Evolutionary conservation across 306 rosid genomes (phyloP).

Genomic region (Castanea sativa): DNA sequence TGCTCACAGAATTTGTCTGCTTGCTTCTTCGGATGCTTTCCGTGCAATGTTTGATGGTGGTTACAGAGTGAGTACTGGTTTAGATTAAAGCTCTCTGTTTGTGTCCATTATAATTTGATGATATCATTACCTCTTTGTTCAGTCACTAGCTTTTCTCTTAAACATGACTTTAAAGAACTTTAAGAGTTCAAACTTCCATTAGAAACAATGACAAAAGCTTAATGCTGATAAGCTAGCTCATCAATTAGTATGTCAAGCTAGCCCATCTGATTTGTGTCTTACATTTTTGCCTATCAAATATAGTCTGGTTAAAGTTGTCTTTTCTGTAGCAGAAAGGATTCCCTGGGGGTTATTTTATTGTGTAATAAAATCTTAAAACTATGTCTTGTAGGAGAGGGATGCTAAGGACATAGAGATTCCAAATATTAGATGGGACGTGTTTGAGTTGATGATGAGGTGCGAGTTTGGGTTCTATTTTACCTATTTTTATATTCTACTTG

Average conservation of each 20-base stretch:
- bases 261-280: background rate
- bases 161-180: too few relatives aligned
- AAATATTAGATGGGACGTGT: constrained; percentile 97
- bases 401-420: constrained; percentile 98
- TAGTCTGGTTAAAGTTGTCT: background rate
- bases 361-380: constrained; percentile 9
- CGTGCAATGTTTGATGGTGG: constrained; percentile 99
- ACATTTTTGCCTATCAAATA: background rate
- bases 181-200: too few relatives aligned
- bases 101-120: background rate
- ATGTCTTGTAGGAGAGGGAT: constrained; percentile 81
- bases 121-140: background rate
- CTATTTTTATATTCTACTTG: background rate
- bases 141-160: background rate
- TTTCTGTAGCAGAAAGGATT: background rate
- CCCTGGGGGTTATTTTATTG: background rate
- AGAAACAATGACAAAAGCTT: constrained; percentile 11
- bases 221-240: constrained; percentile 5
- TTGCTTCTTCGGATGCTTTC: constrained; percentile 96
- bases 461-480: constrained; percentile 35
- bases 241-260: background rate
- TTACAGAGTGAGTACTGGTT: constrained; percentile 70
- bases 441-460: constrained; percentile 98
- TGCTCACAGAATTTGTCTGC: constrained; percentile 96
- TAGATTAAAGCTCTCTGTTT: background rate